Conservation (phyloP, 768 basidiomycete genomes). For the Obba rivulosa region DNA sequence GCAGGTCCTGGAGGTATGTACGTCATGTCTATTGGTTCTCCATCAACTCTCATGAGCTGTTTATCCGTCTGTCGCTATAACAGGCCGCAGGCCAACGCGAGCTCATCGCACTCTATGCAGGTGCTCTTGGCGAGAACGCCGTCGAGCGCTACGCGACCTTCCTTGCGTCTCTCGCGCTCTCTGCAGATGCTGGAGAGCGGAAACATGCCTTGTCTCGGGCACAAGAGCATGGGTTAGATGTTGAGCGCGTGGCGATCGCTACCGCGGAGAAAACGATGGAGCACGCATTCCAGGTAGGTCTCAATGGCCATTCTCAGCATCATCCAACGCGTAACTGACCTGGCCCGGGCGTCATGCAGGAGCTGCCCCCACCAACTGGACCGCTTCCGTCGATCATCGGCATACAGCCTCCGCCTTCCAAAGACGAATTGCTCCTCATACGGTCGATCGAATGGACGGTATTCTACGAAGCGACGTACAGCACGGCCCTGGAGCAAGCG, state of each 20-base stretch:
- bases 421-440: slow-evolving; percentile 60
- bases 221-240: slow-evolving; percentile 79
- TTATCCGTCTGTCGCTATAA: background rate
- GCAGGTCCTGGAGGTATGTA: slow-evolving; percentile 71
- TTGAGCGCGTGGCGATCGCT: slow-evolving; percentile 70
- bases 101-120: slow-evolving; percentile 91
- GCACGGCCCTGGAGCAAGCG: slow-evolving; percentile 77
- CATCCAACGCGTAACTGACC: background rate
- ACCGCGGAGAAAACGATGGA: slow-evolving; percentile 78
- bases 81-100: slow-evolving; percentile 74
- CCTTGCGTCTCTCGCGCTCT: slow-evolving; percentile 70
- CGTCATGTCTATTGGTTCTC: too few species aligned
- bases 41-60: background rate
- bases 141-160: slow-evolving; percentile 90
- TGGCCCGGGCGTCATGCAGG: slow-evolving; percentile 27
- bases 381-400: slow-evolving; percentile 57
- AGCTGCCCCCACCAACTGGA: slow-evolving; percentile 49
- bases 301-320: slow-evolving; percentile 1
- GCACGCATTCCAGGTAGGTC: slow-evolving; percentile 55
- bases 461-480: slow-evolving; percentile 65
- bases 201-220: slow-evolving; percentile 68
- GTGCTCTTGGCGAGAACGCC: slow-evolving; percentile 85
- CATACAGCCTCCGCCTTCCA: slow-evolving; percentile 49
- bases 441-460: slow-evolving; percentile 94
- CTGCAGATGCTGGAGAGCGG: slow-evolving; percentile 59